Evolutionary conservation across 164 flowering plant genomes (phyloP), one percentile per base, ranked within the genome.

Genomic region (Protea cynaroides): DNA sequence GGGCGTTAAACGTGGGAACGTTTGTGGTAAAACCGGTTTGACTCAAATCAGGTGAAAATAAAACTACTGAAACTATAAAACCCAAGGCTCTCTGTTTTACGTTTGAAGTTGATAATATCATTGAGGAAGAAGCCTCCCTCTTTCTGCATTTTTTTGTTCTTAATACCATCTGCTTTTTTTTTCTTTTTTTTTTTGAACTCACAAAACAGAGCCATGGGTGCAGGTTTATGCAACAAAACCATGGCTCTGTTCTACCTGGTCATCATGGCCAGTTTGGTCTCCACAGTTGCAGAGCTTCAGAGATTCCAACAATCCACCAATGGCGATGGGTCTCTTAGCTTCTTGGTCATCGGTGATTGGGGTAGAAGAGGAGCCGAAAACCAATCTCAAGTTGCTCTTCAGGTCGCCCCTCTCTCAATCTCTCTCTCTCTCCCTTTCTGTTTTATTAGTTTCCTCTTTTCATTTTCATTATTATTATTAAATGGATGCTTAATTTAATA

Each of bases 281-380:
- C 51, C 10, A 37, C 59, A 2, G 25, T 23, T 8, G 79, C 79
- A 1, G 77, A 76, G 69, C 76, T 83, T 22, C 78, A 36, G 47
- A 62, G 72, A 3, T 64, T 81, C 11, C 70, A 74, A 21, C 82
- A 81, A 1, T 61, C 67, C 0, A 23, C 67, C 0, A 83, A 73
- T 50, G 65, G 66, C 11, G 83, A 79, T 63, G 82, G 81, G 0
- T 75, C 82, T 10, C 78, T 81, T 1, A 79, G 79, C 56, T 78
- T 81, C 50, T 57, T 83, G 59, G 87, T 83, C 3, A 37, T 81
- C 21, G 87, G 87, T 21, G 87, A 83, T 24, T 83, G 87, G 87
- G 84, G 87, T 37, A 76, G 87, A 61, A 73, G 58, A 59, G 87
- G 87, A n/a, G 6, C 1, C 7, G 79, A 69, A 52, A 83, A 83